These are phyloP conservation scores for Phytopythium chamaehyphon DNA, from an alignment of 352 stramenopile species.

Conservation along the genomic window DNA sequence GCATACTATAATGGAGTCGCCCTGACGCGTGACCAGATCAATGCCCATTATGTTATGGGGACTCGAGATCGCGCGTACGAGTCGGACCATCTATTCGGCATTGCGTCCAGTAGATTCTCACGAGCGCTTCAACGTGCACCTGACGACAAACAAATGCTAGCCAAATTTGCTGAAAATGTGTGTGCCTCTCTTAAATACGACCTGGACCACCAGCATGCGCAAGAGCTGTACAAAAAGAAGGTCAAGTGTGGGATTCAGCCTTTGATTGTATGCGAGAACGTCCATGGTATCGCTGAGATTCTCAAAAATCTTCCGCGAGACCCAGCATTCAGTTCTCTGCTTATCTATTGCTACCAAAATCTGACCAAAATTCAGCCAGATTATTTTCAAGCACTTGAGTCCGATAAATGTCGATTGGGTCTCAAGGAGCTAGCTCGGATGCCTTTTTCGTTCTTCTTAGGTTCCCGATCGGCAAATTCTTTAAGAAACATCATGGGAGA, in stretches of 20 bases:
- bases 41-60: conserved; percentile 70
- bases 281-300: conserved; percentile 73
- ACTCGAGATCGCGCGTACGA: conserved; percentile 51
- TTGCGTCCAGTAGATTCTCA: conserved; percentile 69
- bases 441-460: conserved; percentile 74
- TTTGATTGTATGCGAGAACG: conserved; percentile 59
- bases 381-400: conserved; percentile 63
- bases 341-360: conserved; percentile 59
- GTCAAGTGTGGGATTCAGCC: conserved; percentile 55
- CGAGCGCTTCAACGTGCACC: conserved; percentile 51
- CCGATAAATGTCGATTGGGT: conserved; percentile 33
- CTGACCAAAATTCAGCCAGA: conserved; percentile 40
- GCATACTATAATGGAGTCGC: conserved; percentile 69
- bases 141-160: conserved; percentile 59
- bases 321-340: conserved; percentile 73
- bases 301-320: conserved; percentile 75
- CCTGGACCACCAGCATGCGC: conserved; percentile 59
- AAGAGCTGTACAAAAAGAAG: conserved; percentile 80
- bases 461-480: conserved; percentile 46
- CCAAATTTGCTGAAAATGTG: conserved; percentile 77
- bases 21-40: conserved; percentile 66
- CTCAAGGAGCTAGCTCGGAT: conserved; percentile 49
- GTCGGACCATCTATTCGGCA: conserved; percentile 72
- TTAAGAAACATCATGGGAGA: conserved; percentile 45
- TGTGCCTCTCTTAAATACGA: conserved; percentile 81